These are phyloP conservation scores for Leucaena leucocephala DNA, from an alignment of 306 rosid species.

Conservation along the genomic window DNA sequence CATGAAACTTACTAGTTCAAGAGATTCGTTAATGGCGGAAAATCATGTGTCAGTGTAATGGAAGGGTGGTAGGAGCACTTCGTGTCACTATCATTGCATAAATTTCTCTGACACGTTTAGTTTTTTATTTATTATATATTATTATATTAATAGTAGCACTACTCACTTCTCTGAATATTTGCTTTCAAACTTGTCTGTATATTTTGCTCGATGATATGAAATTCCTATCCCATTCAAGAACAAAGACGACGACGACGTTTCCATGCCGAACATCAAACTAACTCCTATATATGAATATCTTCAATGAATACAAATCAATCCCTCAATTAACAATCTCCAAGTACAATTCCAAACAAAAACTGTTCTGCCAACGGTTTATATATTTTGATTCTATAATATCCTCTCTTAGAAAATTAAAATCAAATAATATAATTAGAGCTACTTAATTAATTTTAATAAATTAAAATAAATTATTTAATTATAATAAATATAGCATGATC, in stretches of 20 bases:
- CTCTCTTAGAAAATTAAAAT: not conserved
- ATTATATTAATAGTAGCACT: not conserved
- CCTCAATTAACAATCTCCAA: not conserved
- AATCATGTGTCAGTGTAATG: not conserved
- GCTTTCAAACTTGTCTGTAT: not conserved
- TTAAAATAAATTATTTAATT: no score
- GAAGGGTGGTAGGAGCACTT: not conserved
- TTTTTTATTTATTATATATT: not conserved
- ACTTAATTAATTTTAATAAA: no score
- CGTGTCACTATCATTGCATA: slow-evolving; percentile 37
- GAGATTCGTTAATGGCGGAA: slow-evolving; percentile 38
- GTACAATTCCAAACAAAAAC: not conserved
- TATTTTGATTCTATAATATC: not conserved
- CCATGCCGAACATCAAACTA: no score
- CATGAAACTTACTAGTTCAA: slow-evolving; percentile 34
- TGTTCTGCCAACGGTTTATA: not conserved
- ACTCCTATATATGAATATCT: not conserved
- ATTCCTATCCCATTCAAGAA: no score
- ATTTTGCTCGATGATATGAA: not conserved
- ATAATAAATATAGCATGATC: no score
- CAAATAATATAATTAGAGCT: no score
- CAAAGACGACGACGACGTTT: no score
- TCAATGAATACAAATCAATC: not conserved
- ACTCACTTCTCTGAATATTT: not conserved
- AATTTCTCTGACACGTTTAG: not conserved